Conservation (phyloP, 2,329 filamentous ascomycete genomes). For the Periconia digitata region DNA sequence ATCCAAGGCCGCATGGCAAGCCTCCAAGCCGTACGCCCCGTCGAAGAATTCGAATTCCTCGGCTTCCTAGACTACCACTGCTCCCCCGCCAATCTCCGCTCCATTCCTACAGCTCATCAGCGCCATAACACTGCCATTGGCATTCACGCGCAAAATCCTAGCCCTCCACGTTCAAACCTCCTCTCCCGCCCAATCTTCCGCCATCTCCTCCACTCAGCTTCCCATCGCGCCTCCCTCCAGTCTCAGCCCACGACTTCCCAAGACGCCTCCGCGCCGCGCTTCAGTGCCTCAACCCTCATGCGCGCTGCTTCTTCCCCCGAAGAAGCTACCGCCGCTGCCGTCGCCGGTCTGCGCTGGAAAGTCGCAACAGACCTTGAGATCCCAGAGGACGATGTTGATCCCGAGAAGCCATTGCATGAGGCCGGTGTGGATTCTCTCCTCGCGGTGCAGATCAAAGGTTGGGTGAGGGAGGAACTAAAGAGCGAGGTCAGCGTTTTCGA, state of each 20-base stretch:
- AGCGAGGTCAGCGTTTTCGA: slow-evolving; percentile 21
- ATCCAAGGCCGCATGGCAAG: neutral
- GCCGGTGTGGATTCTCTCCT: slow-evolving; percentile 26
- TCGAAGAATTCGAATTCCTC: neutral
- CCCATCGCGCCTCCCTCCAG: neutral
- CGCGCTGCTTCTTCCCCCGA: neutral
- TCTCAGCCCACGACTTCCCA: neutral
- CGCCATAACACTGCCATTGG: no score
- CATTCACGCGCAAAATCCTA: neutral
- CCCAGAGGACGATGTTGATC: slow-evolving; percentile 8
- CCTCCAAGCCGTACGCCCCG: neutral
- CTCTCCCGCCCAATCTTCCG: neutral
- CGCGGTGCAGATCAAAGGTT: slow-evolving; percentile 25
- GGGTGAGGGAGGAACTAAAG: slow-evolving; percentile 17
- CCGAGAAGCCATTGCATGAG: slow-evolving; percentile 8
- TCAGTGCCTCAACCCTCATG: neutral
- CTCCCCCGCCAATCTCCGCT: slow-evolving; percentile 5
- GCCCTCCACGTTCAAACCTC: neutral
- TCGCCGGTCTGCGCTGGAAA: neutral
- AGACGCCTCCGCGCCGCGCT: neutral
- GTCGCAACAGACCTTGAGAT: neutral
- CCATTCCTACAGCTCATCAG: neutral
- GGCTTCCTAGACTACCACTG: slow-evolving; percentile 12
- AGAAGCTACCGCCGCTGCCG: neutral
- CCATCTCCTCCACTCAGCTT: neutral